phyloP scores from a whole-genome alignment of 345 rosid genomes.

The Arabidopsis suecica region DNA sequence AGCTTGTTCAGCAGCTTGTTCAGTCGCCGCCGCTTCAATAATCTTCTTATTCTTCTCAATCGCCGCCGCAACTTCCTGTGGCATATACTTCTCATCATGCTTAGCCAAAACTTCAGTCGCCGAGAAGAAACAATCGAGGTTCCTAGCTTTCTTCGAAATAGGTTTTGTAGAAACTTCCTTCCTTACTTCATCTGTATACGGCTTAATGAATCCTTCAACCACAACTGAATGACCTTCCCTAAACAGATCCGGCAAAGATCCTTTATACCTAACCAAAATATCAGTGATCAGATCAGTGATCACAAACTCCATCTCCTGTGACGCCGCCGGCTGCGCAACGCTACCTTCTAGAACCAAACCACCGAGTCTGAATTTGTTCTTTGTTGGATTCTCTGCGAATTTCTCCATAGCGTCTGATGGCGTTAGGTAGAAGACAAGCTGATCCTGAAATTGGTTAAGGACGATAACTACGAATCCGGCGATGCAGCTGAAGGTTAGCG shows the following conservation, averaged over 20 bases:
- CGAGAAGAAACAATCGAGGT: constrained; percentile 67
- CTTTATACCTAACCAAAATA: constrained; percentile 77
- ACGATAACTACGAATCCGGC: constrained; percentile 90
- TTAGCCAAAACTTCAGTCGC: constrained; percentile 93
- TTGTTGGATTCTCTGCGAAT: constrained; percentile 65
- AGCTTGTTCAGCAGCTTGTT: constrained; percentile 43
- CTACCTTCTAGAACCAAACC: constrained; percentile 97
- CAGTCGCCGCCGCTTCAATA: constrained; percentile 52
- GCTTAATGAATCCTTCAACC: constrained; percentile 91
- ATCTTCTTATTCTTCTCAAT: constrained; percentile 93
- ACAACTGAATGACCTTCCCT: constrained; percentile 96
- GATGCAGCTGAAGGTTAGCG: constrained; percentile 81
- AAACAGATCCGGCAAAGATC: constrained; percentile 86
- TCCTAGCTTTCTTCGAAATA: constrained; percentile 74
- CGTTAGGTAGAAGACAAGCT: constrained; percentile 84
- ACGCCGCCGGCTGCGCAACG: constrained; percentile 71
- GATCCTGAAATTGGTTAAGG: constrained; percentile 85
- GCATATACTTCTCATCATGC: constrained; percentile 99
- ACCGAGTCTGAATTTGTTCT: constrained; percentile 77
- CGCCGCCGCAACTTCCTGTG: constrained; percentile 89
- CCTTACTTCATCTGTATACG: constrained; percentile 64
- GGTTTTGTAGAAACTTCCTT: constrained; percentile 54
- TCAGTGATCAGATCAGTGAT: constrained; percentile 87
- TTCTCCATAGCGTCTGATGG: constrained; percentile 89
- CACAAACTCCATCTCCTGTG: constrained; percentile 85